These are phyloP conservation scores for Daldinia loculata DNA, from an alignment of 495 filamentous ascomycete genomes.

Conservation along the genomic window DNA sequence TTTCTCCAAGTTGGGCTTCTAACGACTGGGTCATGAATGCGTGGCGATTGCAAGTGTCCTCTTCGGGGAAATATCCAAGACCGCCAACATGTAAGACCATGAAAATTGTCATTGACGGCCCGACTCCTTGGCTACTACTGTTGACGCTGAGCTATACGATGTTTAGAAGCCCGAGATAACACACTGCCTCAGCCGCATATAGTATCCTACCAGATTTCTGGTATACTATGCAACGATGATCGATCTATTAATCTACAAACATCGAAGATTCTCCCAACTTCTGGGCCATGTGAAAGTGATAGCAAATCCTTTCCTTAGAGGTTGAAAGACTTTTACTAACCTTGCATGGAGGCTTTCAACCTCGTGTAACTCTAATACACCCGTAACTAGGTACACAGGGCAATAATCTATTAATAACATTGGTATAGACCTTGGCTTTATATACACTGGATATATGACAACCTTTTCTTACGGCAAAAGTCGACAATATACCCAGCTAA, in stretches of 20 bases:
- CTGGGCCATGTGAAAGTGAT: conserved; percentile 5
- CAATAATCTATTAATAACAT: conserved; percentile 4
- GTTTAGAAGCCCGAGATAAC: not conserved
- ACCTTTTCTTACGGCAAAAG: conserved; percentile 13
- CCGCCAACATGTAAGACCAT: not conserved
- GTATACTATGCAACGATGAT: not conserved
- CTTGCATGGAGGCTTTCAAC: not conserved
- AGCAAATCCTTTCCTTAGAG: conserved; percentile 1
- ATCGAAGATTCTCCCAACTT: conserved; percentile 4
- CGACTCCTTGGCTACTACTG: not conserved
- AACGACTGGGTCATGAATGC: not conserved
- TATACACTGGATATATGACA: conserved; percentile 16
- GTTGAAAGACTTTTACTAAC: not conserved
- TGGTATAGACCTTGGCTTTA: conserved; percentile 3
- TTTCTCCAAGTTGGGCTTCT: not conserved
- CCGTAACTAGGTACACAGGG: not conserved
- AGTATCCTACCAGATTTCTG: not conserved
- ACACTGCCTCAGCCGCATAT: conserved; percentile 2
- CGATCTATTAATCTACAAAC: not conserved
- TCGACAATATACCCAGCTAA: conserved; percentile 18
- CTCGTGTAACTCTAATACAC: not conserved
- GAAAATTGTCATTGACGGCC: conserved; percentile 13
- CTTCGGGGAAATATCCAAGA: not conserved
- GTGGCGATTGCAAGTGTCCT: conserved; percentile 2
- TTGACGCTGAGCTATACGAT: not conserved